Conservation (phyloP, 768 basidiomycete species). For the Cyathus striatus region DNA sequence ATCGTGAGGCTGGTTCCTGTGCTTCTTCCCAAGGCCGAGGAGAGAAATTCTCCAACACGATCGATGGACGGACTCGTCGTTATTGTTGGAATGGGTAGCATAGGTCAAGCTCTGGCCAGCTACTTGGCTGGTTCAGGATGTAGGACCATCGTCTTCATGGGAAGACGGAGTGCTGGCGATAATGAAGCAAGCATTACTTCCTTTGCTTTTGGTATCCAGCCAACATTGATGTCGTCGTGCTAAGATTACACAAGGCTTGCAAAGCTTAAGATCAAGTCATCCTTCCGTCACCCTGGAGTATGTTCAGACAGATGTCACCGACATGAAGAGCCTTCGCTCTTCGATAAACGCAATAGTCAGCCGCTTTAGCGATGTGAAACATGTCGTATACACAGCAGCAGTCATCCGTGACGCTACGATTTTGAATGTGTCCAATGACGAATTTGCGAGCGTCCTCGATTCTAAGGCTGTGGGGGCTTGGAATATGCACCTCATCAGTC, state of each 20-base stretch:
- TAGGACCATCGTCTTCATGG: constrained; percentile 18
- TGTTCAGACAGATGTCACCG: constrained; percentile 19
- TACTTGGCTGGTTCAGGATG: constrained; percentile 17
- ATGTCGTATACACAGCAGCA: constrained; percentile 23
- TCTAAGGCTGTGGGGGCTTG: constrained; percentile 23
- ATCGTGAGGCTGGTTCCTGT: constrained; percentile 18
- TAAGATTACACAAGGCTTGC: constrained; percentile 15
- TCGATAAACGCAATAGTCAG: constrained; percentile 14
- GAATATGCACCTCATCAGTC: constrained; percentile 23
- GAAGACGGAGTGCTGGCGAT: constrained; percentile 14
- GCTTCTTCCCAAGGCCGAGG: constrained; percentile 10
- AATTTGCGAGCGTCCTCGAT: constrained; percentile 18
- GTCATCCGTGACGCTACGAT: constrained; percentile 20
- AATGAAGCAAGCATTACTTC: constrained; percentile 9
- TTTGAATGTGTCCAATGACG: constrained; percentile 9
- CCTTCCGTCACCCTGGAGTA: constrained; percentile 18
- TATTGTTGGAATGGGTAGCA: constrained; percentile 28
- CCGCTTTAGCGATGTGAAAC: constrained; percentile 15
- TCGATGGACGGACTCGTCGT: constrained; percentile 17
- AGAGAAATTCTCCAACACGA: too few relatives aligned
- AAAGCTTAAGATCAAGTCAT: constrained; percentile 8
- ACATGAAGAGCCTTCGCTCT: constrained; percentile 12
- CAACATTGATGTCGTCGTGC: neutral
- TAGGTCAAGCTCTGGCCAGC: constrained; percentile 17
- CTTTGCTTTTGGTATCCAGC: neutral